These are phyloP conservation scores for Populus davidiana DNA, from an alignment of 345 rosid species.

Conservation along the genomic window DNA sequence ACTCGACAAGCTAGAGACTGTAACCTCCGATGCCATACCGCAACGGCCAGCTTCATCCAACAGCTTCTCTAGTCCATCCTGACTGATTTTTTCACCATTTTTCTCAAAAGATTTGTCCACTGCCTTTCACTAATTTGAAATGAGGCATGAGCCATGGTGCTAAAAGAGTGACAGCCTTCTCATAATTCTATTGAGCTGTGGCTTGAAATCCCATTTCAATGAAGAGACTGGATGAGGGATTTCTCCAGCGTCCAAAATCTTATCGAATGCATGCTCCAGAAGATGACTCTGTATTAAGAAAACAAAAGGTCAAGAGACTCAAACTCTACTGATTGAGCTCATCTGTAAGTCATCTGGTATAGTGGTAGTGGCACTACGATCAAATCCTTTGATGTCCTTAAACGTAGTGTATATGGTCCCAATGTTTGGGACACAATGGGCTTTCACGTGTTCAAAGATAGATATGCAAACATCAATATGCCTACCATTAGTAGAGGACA, in stretches of 20 bases:
- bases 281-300: conserved; percentile 58
- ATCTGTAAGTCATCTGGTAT: conserved; percentile 38
- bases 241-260: conserved; percentile 76
- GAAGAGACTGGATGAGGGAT: conserved; percentile 55
- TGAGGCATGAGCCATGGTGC: conserved; percentile 63
- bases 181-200: conserved; percentile 46
- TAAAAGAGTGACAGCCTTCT: conserved; percentile 55
- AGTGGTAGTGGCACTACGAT: conserved; percentile 17
- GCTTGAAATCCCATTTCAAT: conserved; percentile 70
- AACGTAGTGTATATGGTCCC: conserved; percentile 83
- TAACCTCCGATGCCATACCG: conserved; percentile 47
- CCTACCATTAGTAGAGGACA: conserved; percentile 55
- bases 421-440: conserved; percentile 61
- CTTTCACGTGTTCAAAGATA: conserved; percentile 69
- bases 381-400: conserved; percentile 46
- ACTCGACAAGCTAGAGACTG: conserved; percentile 55
- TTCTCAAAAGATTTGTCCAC: conserved; percentile 55
- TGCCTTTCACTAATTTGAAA: conserved; percentile 72
- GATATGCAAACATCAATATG: conserved; percentile 62
- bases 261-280: conserved; percentile 80
- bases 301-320: conserved; percentile 9
- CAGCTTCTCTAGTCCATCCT: conserved; percentile 44
- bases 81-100: conserved; percentile 37
- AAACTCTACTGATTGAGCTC: conserved; percentile 4
- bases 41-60: conserved; percentile 44